Evolutionary conservation across 805 yeast species (phyloP).

Genomic region (Tetrapisispora taiwanensis): DNA sequence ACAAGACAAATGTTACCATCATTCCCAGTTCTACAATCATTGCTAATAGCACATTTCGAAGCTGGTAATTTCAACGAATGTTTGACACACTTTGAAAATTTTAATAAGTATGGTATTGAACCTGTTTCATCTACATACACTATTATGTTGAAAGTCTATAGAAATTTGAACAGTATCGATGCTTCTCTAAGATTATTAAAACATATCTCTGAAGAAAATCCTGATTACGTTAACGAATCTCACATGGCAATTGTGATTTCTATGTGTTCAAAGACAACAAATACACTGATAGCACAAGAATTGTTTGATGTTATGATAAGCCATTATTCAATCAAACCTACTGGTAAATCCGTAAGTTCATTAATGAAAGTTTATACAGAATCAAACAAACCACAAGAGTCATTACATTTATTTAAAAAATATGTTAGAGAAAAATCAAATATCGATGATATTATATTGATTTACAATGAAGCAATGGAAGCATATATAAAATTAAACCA

Average conservation of each 20-base stretch:
- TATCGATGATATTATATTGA: constrained; percentile 5
- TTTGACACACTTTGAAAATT: constrained; percentile 23
- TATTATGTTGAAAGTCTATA: constrained; percentile 21
- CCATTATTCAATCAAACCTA: constrained; percentile 22
- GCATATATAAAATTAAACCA: constrained; percentile 14
- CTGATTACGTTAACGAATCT: constrained; percentile 14
- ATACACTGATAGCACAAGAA: constrained; percentile 23
- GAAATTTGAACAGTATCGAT: constrained; percentile 20
- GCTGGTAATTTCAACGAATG: constrained; percentile 18
- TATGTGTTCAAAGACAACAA: constrained; percentile 21
- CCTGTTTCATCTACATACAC: constrained; percentile 22
- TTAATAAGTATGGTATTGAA: constrained; percentile 20
- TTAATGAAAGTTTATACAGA: constrained; percentile 23
- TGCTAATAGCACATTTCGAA: constrained; percentile 19
- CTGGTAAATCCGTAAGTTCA: constrained; percentile 18
- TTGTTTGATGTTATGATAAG: constrained; percentile 23
- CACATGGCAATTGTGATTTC: constrained; percentile 21
- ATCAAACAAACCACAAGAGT: constrained; percentile 12
- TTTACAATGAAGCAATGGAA: constrained; percentile 19
- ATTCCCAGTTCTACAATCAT: constrained; percentile 20
- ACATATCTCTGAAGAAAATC: constrained; percentile 17
- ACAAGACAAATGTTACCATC: constrained; percentile 41
- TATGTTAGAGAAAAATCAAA: constrained; percentile 5
- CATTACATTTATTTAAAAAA: constrained; percentile 15
- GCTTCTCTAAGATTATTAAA: constrained; percentile 26